Base-by-base conservation (phyloP, 2,329 filamentous ascomycete genomes). In the Nothophaeocryptopus gaeumannii region DNA sequence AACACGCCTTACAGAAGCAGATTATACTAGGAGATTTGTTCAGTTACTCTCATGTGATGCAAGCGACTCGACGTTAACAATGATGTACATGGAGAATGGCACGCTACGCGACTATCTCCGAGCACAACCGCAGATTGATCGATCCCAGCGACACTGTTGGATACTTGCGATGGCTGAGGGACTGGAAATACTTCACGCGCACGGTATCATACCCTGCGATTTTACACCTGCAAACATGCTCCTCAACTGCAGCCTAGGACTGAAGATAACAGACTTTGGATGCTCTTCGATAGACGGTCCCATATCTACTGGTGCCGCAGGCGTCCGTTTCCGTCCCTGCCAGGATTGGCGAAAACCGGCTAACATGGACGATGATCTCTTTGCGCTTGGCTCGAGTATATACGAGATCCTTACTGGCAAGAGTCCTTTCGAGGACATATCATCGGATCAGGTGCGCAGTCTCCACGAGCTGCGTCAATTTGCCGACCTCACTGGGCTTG, bases 221-320 rank as follows among this genome's bases (percentile, higher is more conserved):
- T 39, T 48, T 8, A 48, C 37, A 15, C 45, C 38, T 12, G 12
- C 15, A 13, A 48, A 48, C 26, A 48, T 48, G 45, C 45, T 48
- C 8, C 45, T 48, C 8, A 32, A 48, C 38, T 31, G 20, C 14
- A 41, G 14, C 15, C 30, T 42, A 8, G 38, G 20, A 30, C 45
- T 42, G 7, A 48, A 48, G 31, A 34, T 48, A 8, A 14, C 31
- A 12, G 45, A 48, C 20, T 48, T 48, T 29, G 38, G 36, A 10
- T 36, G 38, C 31, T 26, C 14, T 10, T 41, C 36, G 14, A 30
- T 47, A 14, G 30, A 39, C 30, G 45, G 38, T 11, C 13, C 45
- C 5, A 29, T 7, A 5, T 32, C 41, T 8, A 39, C 45, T 35
- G 38, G 45, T 47, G 32, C 37, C 36, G 45, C 34, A 41, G 14